Evolutionary conservation across 306 rosid genomes (phyloP).

Genomic region (Ormosia emarginata): DNA sequence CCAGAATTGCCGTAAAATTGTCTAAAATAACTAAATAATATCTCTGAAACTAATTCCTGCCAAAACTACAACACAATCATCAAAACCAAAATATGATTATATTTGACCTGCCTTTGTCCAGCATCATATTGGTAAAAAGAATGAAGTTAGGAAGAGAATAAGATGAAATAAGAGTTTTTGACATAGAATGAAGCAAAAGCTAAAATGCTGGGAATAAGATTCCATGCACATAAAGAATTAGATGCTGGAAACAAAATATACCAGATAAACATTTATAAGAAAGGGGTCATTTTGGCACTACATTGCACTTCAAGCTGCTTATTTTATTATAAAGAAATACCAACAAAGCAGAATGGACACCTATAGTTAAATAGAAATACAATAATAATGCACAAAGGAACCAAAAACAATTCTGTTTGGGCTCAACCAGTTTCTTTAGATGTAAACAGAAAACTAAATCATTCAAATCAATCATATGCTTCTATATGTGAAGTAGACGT

Average conservation of each 20-base stretch:
- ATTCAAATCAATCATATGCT: not conserved
- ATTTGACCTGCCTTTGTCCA: not conserved
- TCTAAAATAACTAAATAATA: not conserved
- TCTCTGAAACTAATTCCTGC: not conserved
- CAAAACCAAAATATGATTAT: not conserved
- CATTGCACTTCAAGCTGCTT: not conserved
- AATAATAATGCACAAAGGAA: not conserved
- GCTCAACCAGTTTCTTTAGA: not conserved
- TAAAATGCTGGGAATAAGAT: conserved; percentile 1
- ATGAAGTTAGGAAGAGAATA: not conserved
- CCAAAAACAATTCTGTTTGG: not conserved
- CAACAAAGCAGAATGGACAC: not conserved
- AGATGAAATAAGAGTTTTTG: not conserved
- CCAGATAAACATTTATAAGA: not conserved
- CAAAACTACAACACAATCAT: not conserved
- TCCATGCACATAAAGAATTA: not conserved
- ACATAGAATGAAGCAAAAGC: not conserved
- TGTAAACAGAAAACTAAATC: conserved; percentile 1
- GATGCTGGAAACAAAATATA: conserved; percentile 1
- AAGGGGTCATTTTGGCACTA: not conserved
- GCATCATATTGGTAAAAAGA: not conserved
- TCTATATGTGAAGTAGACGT: not conserved
- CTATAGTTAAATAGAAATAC: not conserved
- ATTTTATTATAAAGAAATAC: not conserved
- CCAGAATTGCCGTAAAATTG: not conserved